These are phyloP conservation scores for Ogataea sp. DNA, from an alignment of 805 yeast species.

Conservation along the genomic window DNA sequence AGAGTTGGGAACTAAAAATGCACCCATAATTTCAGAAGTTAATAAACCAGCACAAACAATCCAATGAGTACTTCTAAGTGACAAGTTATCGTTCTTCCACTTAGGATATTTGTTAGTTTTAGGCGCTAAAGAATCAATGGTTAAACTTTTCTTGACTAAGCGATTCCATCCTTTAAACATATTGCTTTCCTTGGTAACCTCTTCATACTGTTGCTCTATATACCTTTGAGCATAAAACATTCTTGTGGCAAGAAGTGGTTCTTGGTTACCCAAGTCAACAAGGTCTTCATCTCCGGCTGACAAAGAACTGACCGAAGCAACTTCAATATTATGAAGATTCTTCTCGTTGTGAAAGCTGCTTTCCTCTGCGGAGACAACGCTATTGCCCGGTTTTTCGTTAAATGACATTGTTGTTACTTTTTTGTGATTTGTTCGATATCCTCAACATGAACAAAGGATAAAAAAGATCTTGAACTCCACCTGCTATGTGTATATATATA, in stretches of 20 bases:
- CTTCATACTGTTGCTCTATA: slow-evolving; percentile 11
- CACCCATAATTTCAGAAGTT: slow-evolving; percentile 18
- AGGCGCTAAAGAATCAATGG: slow-evolving; percentile 4
- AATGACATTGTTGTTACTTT: too few species aligned
- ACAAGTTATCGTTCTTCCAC: slow-evolving; percentile 11
- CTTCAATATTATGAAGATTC: not conserved
- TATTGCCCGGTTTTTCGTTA: too few species aligned
- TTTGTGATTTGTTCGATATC: too few species aligned
- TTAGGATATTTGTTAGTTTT: slow-evolving; percentile 6
- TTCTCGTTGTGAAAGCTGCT: too few species aligned
- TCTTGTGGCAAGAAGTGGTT: not conserved
- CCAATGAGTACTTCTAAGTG: slow-evolving; percentile 14
- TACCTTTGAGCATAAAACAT: slow-evolving; percentile 16
- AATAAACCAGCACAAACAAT: slow-evolving; percentile 11
- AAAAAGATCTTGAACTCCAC: too few species aligned
- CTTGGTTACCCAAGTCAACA: not conserved
- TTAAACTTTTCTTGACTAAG: slow-evolving; percentile 4
- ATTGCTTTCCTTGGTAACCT: slow-evolving; percentile 2
- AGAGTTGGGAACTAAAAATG: slow-evolving; percentile 10
- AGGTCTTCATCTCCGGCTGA: not conserved
- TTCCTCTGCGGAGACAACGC: too few species aligned
- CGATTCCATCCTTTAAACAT: slow-evolving; percentile 5
- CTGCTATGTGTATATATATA: too few species aligned
- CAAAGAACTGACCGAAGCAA: not conserved
- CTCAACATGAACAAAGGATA: too few species aligned